Evolutionary conservation across 1,139 yeast genomes (phyloP), one percentile per base, ranked within the genome.

Genomic region (Suhomyces coccinellae): DNA sequence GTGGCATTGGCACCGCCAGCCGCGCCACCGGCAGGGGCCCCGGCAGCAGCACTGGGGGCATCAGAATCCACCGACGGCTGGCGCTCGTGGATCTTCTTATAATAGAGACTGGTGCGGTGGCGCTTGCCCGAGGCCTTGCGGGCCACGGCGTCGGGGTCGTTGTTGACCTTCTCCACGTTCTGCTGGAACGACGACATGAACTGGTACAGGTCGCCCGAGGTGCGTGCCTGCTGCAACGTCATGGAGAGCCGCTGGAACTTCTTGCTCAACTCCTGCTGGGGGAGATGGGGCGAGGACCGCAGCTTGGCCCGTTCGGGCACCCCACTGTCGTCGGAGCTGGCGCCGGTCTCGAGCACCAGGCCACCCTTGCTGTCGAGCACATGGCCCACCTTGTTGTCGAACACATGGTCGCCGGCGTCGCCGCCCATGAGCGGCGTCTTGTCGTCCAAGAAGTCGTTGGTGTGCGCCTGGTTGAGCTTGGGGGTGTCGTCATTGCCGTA

Each of bases 141-240:
- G 28, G 47, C 43, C 32, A 41, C 39, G 6, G 49, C 35, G 11
- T 41, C 40, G 12, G 47, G 44, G 33, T 47, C 54, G 36, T 50
- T 47, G 40, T 58, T 60, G 17, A 53, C 61, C 15, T 52, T 55
- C 26, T 63, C 63, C 14, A 65, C 63, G 49, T 73, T 74, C 49
- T 69, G 73, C 49, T 69, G 75, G 54, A 75, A 74, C n/a, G 67
- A 57, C 44, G 56, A 64, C 66, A 73, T 70, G 53, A 75, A 74
- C 37, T 65, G 61, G 47, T 69, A 61, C 2, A 78, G 73, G 46
- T 73, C 77, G 13, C 69, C 69, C 4, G 77, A 69, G 0, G 74
- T 63, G 20, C 55, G 43, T 2, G 67, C 55, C 29, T 66, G 66
- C 44, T 69, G 75, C 33, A 75, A 58, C 1, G 77, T 71, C 47